phyloP scores from a whole-genome alignment of 306 rosid species.

The Corylus heterophylla region DNA sequence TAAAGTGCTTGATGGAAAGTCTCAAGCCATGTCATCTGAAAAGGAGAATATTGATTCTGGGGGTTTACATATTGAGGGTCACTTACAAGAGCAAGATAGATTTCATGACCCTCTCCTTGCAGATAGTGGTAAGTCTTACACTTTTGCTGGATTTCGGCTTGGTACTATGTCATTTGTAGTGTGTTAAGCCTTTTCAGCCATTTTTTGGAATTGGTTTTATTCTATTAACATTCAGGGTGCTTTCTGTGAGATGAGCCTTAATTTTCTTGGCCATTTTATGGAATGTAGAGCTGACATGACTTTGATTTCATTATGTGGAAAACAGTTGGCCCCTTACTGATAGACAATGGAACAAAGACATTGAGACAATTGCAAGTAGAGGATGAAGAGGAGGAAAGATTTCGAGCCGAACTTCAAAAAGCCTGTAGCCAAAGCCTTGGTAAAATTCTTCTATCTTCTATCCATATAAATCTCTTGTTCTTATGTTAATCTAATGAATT shows the following conservation, averaged over 20 bases:
- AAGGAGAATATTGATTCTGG: slow-evolving; percentile 45
- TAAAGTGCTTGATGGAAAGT: slow-evolving; percentile 56
- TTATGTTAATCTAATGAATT: slow-evolving; percentile 5
- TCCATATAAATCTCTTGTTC: neutral
- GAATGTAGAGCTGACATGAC: slow-evolving; percentile 22
- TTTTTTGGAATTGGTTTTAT: neutral
- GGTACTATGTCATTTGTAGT: slow-evolving; percentile 1
- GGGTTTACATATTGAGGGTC: slow-evolving; percentile 39
- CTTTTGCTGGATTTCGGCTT: slow-evolving; percentile 13
- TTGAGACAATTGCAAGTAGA: slow-evolving; percentile 56
- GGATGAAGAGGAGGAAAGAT: slow-evolving; percentile 87
- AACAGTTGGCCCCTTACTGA: slow-evolving; percentile 33
- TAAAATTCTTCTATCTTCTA: slow-evolving; percentile 32
- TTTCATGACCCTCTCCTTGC: slow-evolving; percentile 38
- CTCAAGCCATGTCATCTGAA: slow-evolving; percentile 36
- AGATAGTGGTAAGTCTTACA: slow-evolving; percentile 50
- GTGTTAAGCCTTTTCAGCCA: neutral
- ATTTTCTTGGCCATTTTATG: slow-evolving; percentile 10
- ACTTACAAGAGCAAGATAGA: slow-evolving; percentile 44
- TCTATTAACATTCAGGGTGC: neutral
- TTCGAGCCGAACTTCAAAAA: slow-evolving; percentile 86
- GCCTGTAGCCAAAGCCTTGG: slow-evolving; percentile 96
- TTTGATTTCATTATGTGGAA: slow-evolving; percentile 26
- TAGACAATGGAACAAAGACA: slow-evolving; percentile 51
- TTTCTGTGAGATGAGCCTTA: neutral